These are phyloP conservation scores for Rhodamnia argentea DNA, from an alignment of 345 rosid genomes.

Conservation along the genomic window DNA sequence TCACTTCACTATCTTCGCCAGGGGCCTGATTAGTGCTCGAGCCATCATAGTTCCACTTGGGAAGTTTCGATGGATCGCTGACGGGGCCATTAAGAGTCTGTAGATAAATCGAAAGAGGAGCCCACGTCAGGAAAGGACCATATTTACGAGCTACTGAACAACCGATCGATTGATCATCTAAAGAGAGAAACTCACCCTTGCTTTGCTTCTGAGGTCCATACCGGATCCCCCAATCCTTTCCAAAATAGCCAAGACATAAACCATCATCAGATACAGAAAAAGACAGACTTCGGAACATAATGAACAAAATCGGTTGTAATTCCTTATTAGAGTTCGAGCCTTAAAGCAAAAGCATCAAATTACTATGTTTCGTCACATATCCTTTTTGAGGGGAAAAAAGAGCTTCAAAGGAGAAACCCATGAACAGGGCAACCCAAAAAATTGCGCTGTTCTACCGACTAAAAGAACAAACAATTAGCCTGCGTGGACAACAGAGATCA, in stretches of 20 bases:
- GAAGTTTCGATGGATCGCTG: slow-evolving; percentile 49
- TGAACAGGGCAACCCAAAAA: background rate
- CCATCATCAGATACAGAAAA: background rate
- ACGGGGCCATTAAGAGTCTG: slow-evolving; percentile 62
- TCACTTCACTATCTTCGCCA: slow-evolving; percentile 92
- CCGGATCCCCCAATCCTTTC: slow-evolving; percentile 90
- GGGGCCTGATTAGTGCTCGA: slow-evolving; percentile 94
- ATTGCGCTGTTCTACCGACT: background rate
- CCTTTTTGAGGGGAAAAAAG: background rate
- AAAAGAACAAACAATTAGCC: background rate
- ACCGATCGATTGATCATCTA: background rate
- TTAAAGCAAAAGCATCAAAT: background rate
- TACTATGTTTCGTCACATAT: background rate
- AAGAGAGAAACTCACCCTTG: slow-evolving; percentile 33
- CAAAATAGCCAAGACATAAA: background rate
- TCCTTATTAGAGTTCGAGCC: background rate
- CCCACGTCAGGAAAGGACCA: background rate
- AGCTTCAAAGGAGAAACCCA: background rate
- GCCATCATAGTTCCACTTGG: slow-evolving; percentile 84
- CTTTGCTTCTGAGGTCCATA: slow-evolving; percentile 82
- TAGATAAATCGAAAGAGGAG: background rate
- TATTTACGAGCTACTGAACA: background rate
- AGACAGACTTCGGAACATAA: background rate
- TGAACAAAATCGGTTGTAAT: background rate
- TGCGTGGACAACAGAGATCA: background rate